Base-by-base conservation (phyloP, 495 filamentous ascomycete genomes). In the Podospora didyma region DNA sequence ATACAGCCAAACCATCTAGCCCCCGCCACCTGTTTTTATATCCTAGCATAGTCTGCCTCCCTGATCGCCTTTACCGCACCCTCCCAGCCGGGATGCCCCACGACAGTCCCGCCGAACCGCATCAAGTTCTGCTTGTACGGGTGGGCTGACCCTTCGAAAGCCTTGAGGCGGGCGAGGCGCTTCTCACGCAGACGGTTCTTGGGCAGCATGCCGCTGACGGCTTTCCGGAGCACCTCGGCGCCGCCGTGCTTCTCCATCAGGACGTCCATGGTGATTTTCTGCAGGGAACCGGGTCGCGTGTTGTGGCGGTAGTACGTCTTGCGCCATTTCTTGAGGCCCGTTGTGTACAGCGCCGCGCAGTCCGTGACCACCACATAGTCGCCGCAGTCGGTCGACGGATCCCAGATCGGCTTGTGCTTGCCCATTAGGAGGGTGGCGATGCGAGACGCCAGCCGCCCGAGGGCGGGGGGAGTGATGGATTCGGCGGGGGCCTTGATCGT, bases 401-500 rank as follows among this genome's bases (percentile, higher is more conserved):
- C 89, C 75, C 86, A 98, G 76, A 96, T 97, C 14, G 94, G 94
- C 75, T 99, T 99, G 81, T 97, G 87, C 80, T 99, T 99, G 73
- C 94, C 94, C 94, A 97, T 97, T 22, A 99, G 86, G 56, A 88
- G 79, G 58, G 88, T 80, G 62, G 94, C 93, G 72, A 99, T 97
- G 54, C 86, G 86, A 46, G 89, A 89, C 51, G 94, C 94, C 28
- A 99, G 80, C 16, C 94, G 92, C 53, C 94, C 94, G 24, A 97
- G 87, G 19, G 89, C 79, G 2, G 83, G 82, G 5, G 80, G 82
- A 61, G 81, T 82, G 64, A 86, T 72, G 71, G 79, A 71, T 50
- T 80, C 79, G 57, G 80, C 75, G 41, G 75, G 63, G 2, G 75
- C 62, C 37, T 75, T 72, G 62, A 77, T 66, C 16, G 80, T 83